These are phyloP conservation scores for Fusarium mangiferae DNA, from an alignment of 2,329 filamentous ascomycete species.

Conservation along the genomic window DNA sequence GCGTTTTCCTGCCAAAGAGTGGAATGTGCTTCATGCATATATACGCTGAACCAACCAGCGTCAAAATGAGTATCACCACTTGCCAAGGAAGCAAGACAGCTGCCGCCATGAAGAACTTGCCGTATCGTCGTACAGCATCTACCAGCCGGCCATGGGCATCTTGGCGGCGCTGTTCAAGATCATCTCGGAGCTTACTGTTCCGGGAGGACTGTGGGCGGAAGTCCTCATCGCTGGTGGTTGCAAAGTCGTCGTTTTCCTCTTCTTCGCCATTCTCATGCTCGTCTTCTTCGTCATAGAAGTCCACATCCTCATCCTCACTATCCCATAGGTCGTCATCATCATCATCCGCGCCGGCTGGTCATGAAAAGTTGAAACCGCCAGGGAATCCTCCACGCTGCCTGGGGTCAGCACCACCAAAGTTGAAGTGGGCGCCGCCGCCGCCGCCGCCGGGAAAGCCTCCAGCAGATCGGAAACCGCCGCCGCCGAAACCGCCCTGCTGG, in stretches of 20 bases:
- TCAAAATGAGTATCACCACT: constrained; percentile 52
- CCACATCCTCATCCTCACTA: constrained; percentile 46
- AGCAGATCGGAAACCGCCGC: constrained; percentile 62
- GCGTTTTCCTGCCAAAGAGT: constrained; percentile 35
- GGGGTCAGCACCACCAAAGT: constrained; percentile 57
- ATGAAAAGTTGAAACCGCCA: constrained; percentile 57
- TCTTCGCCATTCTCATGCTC: constrained; percentile 39
- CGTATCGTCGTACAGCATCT: constrained; percentile 54
- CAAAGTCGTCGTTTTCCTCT: constrained; percentile 42
- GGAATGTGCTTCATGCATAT: constrained; percentile 49
- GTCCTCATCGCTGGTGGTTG: constrained; percentile 33
- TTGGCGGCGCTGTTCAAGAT: constrained; percentile 47
- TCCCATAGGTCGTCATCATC: constrained; percentile 48
- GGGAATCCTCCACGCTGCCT: constrained; percentile 52
- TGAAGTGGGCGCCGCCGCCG: constrained; percentile 67
- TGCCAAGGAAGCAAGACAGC: constrained; percentile 59
- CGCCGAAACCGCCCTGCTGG: constrained; percentile 67
- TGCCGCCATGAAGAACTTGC: constrained; percentile 55
- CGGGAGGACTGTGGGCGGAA: constrained; percentile 18
- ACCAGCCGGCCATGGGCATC: constrained; percentile 53
- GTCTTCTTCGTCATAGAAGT: constrained; percentile 41
- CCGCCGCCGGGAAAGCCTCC: constrained; percentile 61
- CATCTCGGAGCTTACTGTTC: constrained; percentile 44
- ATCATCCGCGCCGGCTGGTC: constrained; percentile 57
- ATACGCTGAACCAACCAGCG: constrained; percentile 53